Conservation (phyloP, 2,329 filamentous ascomycete species). For the Aspergillus ibericus region DNA sequence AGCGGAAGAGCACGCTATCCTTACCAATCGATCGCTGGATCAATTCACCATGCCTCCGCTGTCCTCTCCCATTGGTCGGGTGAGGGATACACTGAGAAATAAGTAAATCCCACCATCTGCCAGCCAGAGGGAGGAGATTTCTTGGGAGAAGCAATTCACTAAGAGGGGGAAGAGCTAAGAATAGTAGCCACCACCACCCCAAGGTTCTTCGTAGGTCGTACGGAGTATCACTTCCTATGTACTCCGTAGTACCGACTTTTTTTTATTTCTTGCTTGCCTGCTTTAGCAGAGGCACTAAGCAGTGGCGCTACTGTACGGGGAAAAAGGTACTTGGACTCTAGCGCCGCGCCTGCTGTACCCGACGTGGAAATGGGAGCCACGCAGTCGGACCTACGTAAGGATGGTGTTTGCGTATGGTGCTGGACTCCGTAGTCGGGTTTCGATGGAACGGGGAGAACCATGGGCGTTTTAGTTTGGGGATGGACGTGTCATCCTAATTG, state of each 20-base stretch:
- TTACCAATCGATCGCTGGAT: constrained; percentile 1
- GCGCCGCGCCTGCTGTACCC: not conserved
- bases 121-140: not conserved
- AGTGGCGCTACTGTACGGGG: not conserved
- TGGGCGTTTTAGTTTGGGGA: not conserved
- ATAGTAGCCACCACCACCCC: not conserved
- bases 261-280: not conserved
- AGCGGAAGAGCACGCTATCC: not conserved
- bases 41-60: not conserved
- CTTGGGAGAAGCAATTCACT: not conserved
- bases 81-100: not conserved
- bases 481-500: constrained; percentile 1
- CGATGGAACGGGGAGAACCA: not conserved
- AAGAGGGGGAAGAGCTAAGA: not conserved
- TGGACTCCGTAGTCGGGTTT: not conserved
- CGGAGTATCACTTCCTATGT: too few relatives aligned
- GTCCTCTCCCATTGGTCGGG: not conserved
- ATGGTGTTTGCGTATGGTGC: not conserved
- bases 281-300: not conserved
- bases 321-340: not conserved
- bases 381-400: not conserved
- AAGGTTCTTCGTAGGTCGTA: too few relatives aligned
- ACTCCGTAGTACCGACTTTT: not conserved
- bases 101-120: not conserved
- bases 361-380: not conserved